A percentile compares a stretch with the other conserved stretches of the same genome.
Conservation (phyloP, 345 rosid genomes). For the Rhizophora mangle region DNA sequence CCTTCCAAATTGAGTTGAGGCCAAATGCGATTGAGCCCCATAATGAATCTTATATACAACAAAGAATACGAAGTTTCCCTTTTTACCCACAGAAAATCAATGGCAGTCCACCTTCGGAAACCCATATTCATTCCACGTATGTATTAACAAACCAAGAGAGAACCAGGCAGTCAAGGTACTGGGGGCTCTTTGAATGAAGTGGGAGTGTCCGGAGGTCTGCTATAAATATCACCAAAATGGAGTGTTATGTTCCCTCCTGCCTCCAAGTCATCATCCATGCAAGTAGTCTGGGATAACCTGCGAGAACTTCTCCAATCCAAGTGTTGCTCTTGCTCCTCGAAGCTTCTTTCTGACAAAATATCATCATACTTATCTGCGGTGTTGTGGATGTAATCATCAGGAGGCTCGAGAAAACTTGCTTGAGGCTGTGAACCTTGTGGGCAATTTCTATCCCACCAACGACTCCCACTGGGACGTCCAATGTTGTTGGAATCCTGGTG, state of each 20-base stretch:
- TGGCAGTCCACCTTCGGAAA: constrained; percentile 24
- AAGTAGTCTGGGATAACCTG: constrained; percentile 38
- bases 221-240: constrained; percentile 78
- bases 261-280: constrained; percentile 53
- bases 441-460: constrained; percentile 82
- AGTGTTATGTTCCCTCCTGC: constrained; percentile 51
- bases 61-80: constrained; percentile 47
- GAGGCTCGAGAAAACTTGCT: constrained; percentile 63
- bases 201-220: constrained; percentile 58
- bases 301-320: constrained; percentile 37
- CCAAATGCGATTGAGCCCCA: constrained; percentile 24
- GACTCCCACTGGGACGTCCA: constrained; percentile 37
- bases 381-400: constrained; percentile 50
- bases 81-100: not conserved
- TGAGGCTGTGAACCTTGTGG: constrained; percentile 25
- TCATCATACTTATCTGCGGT: constrained; percentile 22
- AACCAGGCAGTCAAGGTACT: constrained; percentile 19
- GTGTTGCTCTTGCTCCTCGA: constrained; percentile 43
- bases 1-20: constrained; percentile 24
- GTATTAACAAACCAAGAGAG: not conserved
- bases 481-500: constrained; percentile 44
- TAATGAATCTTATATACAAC: constrained; percentile 46
- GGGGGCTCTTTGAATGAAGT: constrained; percentile 21
- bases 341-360: constrained; percentile 43
- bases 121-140: constrained; percentile 32